Base-by-base conservation (phyloP, 176 grass and related monocot genomes). In the Rhynchospora pubera region DNA sequence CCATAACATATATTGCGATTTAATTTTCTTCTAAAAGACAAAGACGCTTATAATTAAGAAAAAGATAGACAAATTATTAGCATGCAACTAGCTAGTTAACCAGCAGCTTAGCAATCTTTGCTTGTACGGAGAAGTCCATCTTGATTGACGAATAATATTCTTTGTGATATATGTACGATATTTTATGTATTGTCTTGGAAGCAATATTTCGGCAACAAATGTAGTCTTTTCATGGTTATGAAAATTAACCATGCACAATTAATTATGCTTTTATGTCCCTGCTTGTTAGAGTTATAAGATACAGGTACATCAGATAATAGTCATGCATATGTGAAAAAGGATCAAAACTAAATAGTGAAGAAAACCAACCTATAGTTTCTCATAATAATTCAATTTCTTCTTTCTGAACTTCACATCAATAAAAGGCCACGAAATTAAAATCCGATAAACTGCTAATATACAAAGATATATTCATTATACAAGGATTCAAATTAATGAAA, bases 391-490 rank as follows among this genome's bases (percentile, higher is more conserved):
- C 0, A 8, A 11, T 62, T 9, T 42, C 16, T 39, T 6, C 13
- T 67, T 22, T 51, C 50, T 50, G 9, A 74, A 74, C 45, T 42
- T 67, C 1, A 26, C 30, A 62, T 62, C 30, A 64, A 48, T 26
- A 53, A 65, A 44, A 62, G 5, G 21, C 67, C 50, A 82, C 10
- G 9, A 51, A 66, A 65, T 39, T 39, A 51, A 51, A 52, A 52
- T 82, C 43, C 3, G 79, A 66, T 65, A 67, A 47, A 66, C 51
- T 19, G 43, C 59, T 67, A 82, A 61, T 42, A 42, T 48, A 57
- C 46, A 66, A 30, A 82, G 58, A 82, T 65, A 26, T 61, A 66
- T n/a, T 23, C 23, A 48, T 48, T 81, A 81, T 81, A 81, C 22
- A 50, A 67, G 6, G 45, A 65, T 53, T 28, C 23, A 76, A 62